These are phyloP conservation scores for Rubia occidens DNA, from an alignment of 305 asterid genomes.

Conservation along the genomic window DNA sequence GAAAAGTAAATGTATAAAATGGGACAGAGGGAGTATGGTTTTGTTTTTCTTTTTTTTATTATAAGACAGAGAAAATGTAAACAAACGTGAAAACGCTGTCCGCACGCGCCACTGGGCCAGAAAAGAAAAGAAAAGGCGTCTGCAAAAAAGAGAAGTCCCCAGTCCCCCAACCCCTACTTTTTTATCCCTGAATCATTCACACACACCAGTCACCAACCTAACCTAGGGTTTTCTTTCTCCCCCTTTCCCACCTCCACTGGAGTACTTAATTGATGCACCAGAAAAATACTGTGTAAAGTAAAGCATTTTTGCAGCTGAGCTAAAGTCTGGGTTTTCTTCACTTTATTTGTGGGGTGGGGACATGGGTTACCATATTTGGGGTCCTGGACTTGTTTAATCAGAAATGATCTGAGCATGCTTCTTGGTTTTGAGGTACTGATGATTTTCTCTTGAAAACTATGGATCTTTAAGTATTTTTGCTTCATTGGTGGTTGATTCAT, in stretches of 20 bases:
- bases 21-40: neutral
- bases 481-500: neutral
- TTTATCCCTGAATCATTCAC: slow-evolving; percentile 7
- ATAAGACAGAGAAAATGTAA: neutral
- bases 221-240: slow-evolving; percentile 5
- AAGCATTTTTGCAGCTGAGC: slow-evolving; percentile 9
- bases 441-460: neutral
- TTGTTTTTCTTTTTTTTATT: too few relatives aligned
- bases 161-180: slow-evolving; percentile 5
- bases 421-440: slow-evolving; percentile 1
- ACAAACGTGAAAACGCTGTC: neutral
- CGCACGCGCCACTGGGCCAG: neutral
- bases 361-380: neutral
- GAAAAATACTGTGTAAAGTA: neutral
- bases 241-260: neutral
- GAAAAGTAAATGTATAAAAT: too few relatives aligned
- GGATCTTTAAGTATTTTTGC: slow-evolving; percentile 7
- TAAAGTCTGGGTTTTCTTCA: neutral
- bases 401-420: slow-evolving; percentile 6
- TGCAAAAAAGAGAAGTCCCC: neutral
- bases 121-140: neutral
- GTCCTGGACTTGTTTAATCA: slow-evolving; percentile 5
- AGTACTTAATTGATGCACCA: neutral
- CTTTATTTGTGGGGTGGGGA: neutral
- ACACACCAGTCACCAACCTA: neutral